A percentile compares a stretch with the other conserved stretches of the same genome.
Evolutionary conservation across 139 green algal species (phyloP).

Genomic region (Chlamydomonas urium): DNA sequence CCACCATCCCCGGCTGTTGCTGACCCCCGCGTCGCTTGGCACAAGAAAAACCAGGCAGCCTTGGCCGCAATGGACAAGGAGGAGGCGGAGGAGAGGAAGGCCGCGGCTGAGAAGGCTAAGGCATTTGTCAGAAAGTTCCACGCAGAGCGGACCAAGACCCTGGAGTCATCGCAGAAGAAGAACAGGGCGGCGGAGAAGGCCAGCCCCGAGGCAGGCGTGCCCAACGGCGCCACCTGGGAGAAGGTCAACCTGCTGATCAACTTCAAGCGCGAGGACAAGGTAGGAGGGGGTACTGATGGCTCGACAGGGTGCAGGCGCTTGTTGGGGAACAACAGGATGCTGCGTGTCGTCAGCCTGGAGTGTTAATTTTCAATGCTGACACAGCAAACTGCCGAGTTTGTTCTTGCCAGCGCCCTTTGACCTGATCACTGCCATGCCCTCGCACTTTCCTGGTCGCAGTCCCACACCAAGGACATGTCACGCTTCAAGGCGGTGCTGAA

Average conservation of each 20-base stretch:
- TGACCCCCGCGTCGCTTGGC: neutral
- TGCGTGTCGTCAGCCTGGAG: no score
- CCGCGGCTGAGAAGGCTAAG: neutral
- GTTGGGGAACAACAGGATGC: no score
- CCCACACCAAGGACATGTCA: neutral
- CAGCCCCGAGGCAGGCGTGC: slow-evolving; percentile 11
- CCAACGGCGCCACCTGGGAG: slow-evolving; percentile 5
- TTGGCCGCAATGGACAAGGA: slow-evolving; percentile 4
- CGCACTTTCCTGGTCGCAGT: no score
- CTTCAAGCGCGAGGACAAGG: slow-evolving; percentile 12
- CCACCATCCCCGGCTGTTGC: neutral
- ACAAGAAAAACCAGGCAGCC: neutral
- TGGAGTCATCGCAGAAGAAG: neutral
- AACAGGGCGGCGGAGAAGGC: slow-evolving; percentile 1
- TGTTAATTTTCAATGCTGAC: no score
- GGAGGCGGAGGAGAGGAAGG: slow-evolving; percentile 8
- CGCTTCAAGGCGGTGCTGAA: neutral
- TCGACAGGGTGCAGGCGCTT: no score
- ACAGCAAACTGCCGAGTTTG: no score
- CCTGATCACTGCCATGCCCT: no score
- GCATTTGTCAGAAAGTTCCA: neutral
- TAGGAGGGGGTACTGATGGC: no score
- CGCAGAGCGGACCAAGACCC: neutral
- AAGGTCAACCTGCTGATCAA: slow-evolving; percentile 16
- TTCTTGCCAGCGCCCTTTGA: no score